A percentile compares a stretch with the other conserved stretches of the same genome.
phyloP scores from a whole-genome alignment of 1,284 basidiomycete genomes.

The Waitea zeae region DNA sequence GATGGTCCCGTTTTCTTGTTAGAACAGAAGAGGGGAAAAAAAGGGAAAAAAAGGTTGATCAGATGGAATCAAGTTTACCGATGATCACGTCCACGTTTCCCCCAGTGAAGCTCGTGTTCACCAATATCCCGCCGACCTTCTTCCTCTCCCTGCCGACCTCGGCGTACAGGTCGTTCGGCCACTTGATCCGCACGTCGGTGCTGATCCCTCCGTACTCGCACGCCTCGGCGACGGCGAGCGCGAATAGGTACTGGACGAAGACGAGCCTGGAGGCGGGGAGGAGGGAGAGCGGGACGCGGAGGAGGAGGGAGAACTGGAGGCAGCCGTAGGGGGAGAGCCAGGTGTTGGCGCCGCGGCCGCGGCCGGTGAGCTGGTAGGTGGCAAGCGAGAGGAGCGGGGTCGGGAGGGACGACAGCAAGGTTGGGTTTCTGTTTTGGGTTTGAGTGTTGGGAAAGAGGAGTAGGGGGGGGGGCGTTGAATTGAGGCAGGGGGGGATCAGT shows the following conservation, averaged over 20 bases:
- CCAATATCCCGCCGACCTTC: constrained; percentile 85
- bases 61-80: constrained; percentile 28
- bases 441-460: background rate
- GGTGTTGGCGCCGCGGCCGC: constrained; percentile 78
- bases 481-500: background rate
- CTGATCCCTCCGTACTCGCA: constrained; percentile 45
- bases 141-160: constrained; percentile 33
- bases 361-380: constrained; percentile 74
- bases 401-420: constrained; percentile 53
- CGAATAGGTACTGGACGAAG: constrained; percentile 92
- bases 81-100: constrained; percentile 66
- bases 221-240: constrained; percentile 80
- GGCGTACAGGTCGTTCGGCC: constrained; percentile 96
- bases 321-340: constrained; percentile 93
- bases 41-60: too few species aligned
- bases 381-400: constrained; percentile 71
- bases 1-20: background rate
- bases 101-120: constrained; percentile 72
- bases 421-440: constrained; percentile 69
- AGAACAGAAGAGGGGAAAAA: too few species aligned
- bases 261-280: constrained; percentile 62
- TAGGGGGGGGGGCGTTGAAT: background rate
- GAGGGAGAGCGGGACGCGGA: constrained; percentile 36
- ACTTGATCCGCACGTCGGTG: constrained; percentile 67
- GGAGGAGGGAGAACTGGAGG: constrained; percentile 71